Base-by-base conservation (phyloP, 768 basidiomycete genomes). In the Mycena belliarum region DNA sequence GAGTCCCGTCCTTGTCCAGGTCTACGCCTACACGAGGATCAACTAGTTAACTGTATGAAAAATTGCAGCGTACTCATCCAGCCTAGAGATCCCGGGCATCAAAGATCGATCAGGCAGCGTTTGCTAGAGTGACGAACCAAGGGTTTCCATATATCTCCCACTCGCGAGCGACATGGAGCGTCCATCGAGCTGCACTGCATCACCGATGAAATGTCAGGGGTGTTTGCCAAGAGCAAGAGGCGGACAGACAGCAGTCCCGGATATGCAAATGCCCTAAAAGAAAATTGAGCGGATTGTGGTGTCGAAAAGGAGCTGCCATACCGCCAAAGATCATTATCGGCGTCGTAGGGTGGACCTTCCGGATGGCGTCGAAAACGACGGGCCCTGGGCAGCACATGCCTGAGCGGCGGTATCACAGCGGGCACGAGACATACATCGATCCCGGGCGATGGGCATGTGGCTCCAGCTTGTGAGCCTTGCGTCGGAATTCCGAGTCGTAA, bases 111-210 rank as follows among this genome's bases (percentile, higher is more conserved):
- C 24, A n/a, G 11, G 12, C 16, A 35, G 4, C 43, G 4, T 57
- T 4, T 43, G 21, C 16, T 5, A 28, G 21, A 26, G 21, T 14
- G 49, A 67, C 81, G 12, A 38, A 88, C 91, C 93, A 50, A 95
- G 76, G 11, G 94, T 97, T 72, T 97, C 95, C 88, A 96, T 90
- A 68, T 95, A 96, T 18, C 92, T 79, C n/a, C 94, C 90, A 62
- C 91, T 88, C 66, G 93, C 90, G 58, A 95, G 70, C 6, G 87
- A 79, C 77, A 94, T 91, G 0, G 88, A 87, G 26, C 87, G 79
- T 6, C 79, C 81, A 69, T 94, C 93, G 25, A 85, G 74, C 69
- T 86, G 85, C 35, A 81, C 83, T 85, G 23, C 6, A 6, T 6
- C 12, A 32, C 6, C 29, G 12, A 32, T 12, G 29, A 32, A 12